Evolutionary conservation across 768 basidiomycete species (phyloP).

Genomic region (Dictyophora rubrovolvata): DNA sequence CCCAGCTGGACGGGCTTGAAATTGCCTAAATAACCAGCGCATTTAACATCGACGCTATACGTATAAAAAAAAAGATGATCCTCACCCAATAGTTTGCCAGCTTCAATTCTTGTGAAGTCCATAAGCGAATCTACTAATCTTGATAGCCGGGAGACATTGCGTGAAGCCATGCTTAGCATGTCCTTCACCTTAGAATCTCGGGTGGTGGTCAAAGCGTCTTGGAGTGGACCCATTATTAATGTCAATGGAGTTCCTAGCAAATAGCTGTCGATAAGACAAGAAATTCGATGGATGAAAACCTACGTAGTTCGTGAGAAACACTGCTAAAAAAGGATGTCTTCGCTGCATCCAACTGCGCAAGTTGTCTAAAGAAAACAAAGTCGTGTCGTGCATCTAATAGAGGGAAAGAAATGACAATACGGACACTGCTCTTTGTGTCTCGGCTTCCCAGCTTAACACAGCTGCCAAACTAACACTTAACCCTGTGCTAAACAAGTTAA

Average conservation of each 20-base stretch:
- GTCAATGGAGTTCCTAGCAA: slow-evolving; percentile 18
- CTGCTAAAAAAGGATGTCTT: slow-evolving; percentile 21
- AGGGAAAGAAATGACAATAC: background rate
- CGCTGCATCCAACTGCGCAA: slow-evolving; percentile 18
- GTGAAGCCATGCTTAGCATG: slow-evolving; percentile 13
- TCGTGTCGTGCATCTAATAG: background rate
- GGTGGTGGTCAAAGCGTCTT: slow-evolving; percentile 12
- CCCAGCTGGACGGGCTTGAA: slow-evolving; percentile 24
- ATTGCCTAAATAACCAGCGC: slow-evolving; percentile 13
- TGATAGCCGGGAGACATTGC: slow-evolving; percentile 24
- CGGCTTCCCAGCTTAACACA: slow-evolving; percentile 17
- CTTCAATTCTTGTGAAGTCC: slow-evolving; percentile 29
- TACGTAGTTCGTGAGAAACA: slow-evolving; percentile 18
- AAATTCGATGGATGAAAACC: background rate
- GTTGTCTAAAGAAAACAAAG: slow-evolving; percentile 10
- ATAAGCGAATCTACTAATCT: slow-evolving; percentile 28
- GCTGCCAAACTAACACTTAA: slow-evolving; percentile 14
- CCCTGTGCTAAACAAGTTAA: slow-evolving; percentile 14
- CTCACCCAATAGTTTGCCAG: slow-evolving; percentile 17
- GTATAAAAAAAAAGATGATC: background rate
- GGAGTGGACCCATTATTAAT: slow-evolving; percentile 18
- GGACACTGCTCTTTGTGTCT: slow-evolving; percentile 17
- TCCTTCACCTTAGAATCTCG: slow-evolving; percentile 14
- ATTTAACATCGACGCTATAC: background rate
- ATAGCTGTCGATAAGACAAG: background rate